A percentile compares a stretch with the other conserved stretches of the same genome.
Evolutionary conservation across 176 grass and related monocot species (phyloP).

Genomic region (Zoysia pacifica): DNA sequence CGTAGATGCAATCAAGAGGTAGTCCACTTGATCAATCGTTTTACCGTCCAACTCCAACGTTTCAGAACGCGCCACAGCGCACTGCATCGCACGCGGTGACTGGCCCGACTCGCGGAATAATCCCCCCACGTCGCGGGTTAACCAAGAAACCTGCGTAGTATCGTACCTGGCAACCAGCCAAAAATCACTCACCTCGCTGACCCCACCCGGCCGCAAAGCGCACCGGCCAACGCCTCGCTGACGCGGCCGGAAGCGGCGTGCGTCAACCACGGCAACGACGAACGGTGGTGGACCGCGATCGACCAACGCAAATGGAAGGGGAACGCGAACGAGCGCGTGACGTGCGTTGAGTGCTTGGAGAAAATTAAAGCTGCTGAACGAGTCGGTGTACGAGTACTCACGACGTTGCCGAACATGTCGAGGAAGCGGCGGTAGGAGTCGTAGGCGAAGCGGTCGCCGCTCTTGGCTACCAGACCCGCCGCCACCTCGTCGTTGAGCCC

Average conservation of each 20-base stretch:
- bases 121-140: not conserved
- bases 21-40: not conserved
- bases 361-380: too few species aligned
- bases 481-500: slow-evolving; percentile 93
- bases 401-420: slow-evolving; percentile 98
- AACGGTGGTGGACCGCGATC: not conserved
- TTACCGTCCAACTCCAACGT: not conserved
- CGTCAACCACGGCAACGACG: not conserved
- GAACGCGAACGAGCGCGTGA: too few species aligned
- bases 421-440: slow-evolving; percentile 95
- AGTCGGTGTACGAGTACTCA: slow-evolving; percentile 33
- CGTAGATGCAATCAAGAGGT: too few species aligned
- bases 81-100: too few species aligned
- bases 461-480: slow-evolving; percentile 70
- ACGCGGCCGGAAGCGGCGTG: not conserved
- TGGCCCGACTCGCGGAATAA: not conserved
- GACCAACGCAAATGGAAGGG: not conserved
- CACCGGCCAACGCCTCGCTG: not conserved
- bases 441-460: slow-evolving; percentile 92
- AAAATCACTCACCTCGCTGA: not conserved
- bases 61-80: not conserved
- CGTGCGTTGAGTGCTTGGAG: too few species aligned
- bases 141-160: not conserved
- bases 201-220: not conserved
- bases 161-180: not conserved